Evolutionary conservation across 495 filamentous ascomycete genomes (phyloP), one percentile per base, ranked within the genome.

Genomic region (Neurospora terricola): DNA sequence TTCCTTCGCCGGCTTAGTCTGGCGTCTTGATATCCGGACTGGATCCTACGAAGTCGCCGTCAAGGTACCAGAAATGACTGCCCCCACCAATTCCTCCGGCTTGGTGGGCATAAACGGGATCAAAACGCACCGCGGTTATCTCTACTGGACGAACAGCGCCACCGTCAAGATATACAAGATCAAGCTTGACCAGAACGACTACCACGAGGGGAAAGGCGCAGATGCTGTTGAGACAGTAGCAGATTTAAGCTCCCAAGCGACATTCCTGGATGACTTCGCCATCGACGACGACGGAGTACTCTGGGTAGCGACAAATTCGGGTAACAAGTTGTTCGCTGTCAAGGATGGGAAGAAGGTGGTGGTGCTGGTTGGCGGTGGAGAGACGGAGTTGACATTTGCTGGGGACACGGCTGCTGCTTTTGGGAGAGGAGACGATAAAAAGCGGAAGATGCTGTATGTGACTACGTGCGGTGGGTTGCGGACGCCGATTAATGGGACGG

Each of bases 251-350:
- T 21, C n/a, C 18, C 38, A 73, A 37, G 72, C 66, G 4, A 10
- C 37, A 1, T 73, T 73, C n/a, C 23, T 73, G 3, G 72, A 73
- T 48, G 72, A 70, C 6, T 73, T 73, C 38, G 42, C 38, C 5
- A 18, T 73, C 1, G 39, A 27, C 2, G 0, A 38, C 1, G 45
- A 70, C 6, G 72, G 39, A 0, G 38, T 70, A 4, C 10, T 59
- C 1, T 73, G 38, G 38, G 72, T 54, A 2, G 68, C 11, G 27
- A 73, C 72, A 12, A 48, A 73, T 38, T 70, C 36, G 39, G 66
- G 27, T 11, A 73, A 70, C 27, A 40, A 7, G 10, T 23, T 73
- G 10, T 18, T 73, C 4, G 72, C 72, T 70, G 45, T 54, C 6
- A 9, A 27, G 4, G 8, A 54, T 2, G 42, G 42, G 18, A 54